Base-by-base conservation (phyloP, 148 eudicot species). In the Rhododendron kiyosumense region DNA sequence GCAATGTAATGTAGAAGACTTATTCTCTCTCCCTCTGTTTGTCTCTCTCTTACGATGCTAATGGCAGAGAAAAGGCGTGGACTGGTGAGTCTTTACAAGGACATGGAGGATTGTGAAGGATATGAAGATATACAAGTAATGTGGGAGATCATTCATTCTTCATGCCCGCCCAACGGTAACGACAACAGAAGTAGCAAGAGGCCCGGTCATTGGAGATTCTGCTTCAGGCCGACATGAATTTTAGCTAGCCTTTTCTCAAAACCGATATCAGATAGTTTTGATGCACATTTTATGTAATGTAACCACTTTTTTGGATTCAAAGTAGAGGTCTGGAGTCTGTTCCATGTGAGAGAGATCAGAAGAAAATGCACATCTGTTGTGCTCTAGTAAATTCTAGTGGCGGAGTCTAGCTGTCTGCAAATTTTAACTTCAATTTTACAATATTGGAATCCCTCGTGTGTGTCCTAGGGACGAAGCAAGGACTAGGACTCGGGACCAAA, bases 91-190 rank as follows among this genome's bases (percentile, higher is more conserved):
- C 89, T 93, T 4, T 88, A 87, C 87, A 89, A 92, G 90, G 97
- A 93, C 83, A 91, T 89, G 91, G 93, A 94, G 83, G 88, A 88
- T 30, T 94, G 94, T 81, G 93, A 46, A 83, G 95, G 89, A 87
- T 94, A 94, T 89, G 86, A 73, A 82, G 97, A 94, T 81, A 91
- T 93, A 79, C 89, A 93, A 76, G 94, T 92, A 26, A 94, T 94
- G 97, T 94, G 97, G 97, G 89, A 91, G 89, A 93, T 93, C 87
- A 88, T 94, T 78, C 94, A 94, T 52, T 89, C 96, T 48, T 89
- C 91, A 11, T 51, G 36, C 30, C 75, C 78, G 36, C 18, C 83
- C 3, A 67, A 26, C 14, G 52, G 18, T 57, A 43, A 30, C 4
- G 57, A 73, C 11, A 73, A 10, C 32, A 85, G 18, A 81, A 45